Conservation (phyloP, 768 basidiomycete species). For the Polyporus arcularius region DNA sequence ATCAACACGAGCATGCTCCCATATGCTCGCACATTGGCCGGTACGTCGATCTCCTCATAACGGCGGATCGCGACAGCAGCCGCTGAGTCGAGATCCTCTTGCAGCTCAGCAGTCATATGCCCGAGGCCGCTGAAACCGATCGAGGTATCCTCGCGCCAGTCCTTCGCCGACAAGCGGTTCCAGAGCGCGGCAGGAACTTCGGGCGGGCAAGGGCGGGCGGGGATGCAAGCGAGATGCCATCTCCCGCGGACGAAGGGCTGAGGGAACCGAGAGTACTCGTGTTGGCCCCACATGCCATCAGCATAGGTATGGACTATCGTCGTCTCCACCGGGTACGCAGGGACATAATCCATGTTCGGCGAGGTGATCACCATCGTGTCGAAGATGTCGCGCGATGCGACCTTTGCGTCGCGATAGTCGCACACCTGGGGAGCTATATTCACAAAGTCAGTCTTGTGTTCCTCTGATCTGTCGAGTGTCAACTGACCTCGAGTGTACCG, state of each 20-base stretch:
- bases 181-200: background rate
- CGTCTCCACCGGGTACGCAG: background rate
- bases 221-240: conserved; percentile 7
- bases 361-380: background rate
- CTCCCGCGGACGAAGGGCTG: background rate
- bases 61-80: background rate
- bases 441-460: too few species aligned
- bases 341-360: background rate
- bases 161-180: background rate
- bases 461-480: too few species aligned
- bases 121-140: background rate
- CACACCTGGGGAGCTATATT: too few species aligned
- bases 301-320: background rate
- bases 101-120: background rate
- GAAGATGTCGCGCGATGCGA: background rate
- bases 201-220: background rate
- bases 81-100: background rate
- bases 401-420: background rate
- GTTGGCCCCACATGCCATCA: background rate
- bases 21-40: background rate
- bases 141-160: background rate
- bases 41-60: background rate
- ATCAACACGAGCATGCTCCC: background rate
- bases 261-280: background rate
- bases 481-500: too few species aligned